A percentile compares a stretch with the other conserved stretches of the same genome.
These are phyloP conservation scores for Elymus sibiricus DNA, from an alignment of 176 grass and related monocot species.

Conservation along the genomic window DNA sequence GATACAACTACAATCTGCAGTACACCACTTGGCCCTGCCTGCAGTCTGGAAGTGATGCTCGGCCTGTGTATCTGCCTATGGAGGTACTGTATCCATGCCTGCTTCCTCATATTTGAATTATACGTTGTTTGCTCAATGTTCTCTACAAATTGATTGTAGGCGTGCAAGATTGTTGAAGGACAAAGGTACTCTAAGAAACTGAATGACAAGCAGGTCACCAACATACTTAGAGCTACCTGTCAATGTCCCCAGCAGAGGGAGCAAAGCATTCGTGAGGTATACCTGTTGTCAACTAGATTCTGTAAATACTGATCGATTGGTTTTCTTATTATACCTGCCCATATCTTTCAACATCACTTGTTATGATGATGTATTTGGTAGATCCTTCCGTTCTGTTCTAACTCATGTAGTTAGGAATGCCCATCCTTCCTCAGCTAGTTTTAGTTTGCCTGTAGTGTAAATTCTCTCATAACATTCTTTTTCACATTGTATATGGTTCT, in stretches of 20 bases:
- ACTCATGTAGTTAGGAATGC: no score
- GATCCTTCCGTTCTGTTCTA: no score
- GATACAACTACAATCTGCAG: slow-evolving; percentile 46
- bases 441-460: background rate
- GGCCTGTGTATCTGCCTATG: slow-evolving; percentile 72
- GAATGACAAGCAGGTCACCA: slow-evolving; percentile 71
- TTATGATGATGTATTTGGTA: no score
- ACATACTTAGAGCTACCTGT: slow-evolving; percentile 60
- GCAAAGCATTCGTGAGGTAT: slow-evolving; percentile 59
- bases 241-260: slow-evolving; percentile 70
- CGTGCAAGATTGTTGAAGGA: slow-evolving; percentile 74
- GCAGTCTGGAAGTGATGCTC: slow-evolving; percentile 65
- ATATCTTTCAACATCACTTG: no score
- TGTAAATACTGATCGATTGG: background rate
- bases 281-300: background rate
- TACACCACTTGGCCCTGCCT: slow-evolving; percentile 58
- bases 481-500: slow-evolving; percentile 48
- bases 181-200: slow-evolving; percentile 79
- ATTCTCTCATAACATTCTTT: background rate
- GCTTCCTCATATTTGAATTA: background rate
- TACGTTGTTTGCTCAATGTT: background rate
- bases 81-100: slow-evolving; percentile 39
- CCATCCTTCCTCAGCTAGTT: no score
- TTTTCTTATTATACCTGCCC: background rate
- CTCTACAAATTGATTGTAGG: slow-evolving; percentile 35